Base-by-base conservation (phyloP, 192 early-diverging fungal species). In the Rhizophagus prolifer region DNA sequence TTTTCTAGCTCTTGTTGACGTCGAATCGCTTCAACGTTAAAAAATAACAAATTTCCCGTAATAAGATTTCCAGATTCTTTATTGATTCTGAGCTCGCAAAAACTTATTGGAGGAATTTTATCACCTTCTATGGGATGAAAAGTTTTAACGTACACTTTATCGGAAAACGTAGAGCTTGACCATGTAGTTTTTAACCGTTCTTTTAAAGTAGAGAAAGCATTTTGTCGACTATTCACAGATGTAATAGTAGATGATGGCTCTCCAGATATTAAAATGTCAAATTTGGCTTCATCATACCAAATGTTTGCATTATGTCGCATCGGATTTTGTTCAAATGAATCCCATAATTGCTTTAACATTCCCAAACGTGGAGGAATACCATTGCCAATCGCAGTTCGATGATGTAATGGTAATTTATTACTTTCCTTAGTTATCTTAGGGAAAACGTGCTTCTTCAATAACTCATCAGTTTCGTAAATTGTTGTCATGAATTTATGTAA, bases 201-300 rank as follows among this genome's bases (percentile, higher is more conserved):
- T 25, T 47, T 44, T 28, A 14, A n/a, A n/a, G 41, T n/a, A 1
- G 60, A 62, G 4, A 26, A 26, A 26, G 60, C 23, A 13, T 26
- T 12, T 9, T 44, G 16, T 21, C 12, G 3, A 12, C 0, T 26
- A 14, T 44, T 79, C 79, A 84, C 28, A 41, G 74, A 19, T 10
- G 76, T 79, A 3, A 78, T 79, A 65, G 79, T 82, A n/a, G 77
- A 26, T 38, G 78, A 79, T 8, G 74, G 70, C 10, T 80, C 71
- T 19, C 79, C 21, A 16, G 74, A 71, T n/a, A 87, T 46, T 12
- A 86, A 62, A 46, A 82, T 59, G 68, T 86, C 83, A n/a, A 88
- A 85, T 13, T 80, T 78, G 23, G 70, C 64, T 10, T 85, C 80
- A 46, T 82, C 86, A 58, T 86, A 89, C 85, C 88, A 89, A 44